phyloP scores from a whole-genome alignment of 2,329 filamentous ascomycete genomes.

The Septoria linicola region DNA sequence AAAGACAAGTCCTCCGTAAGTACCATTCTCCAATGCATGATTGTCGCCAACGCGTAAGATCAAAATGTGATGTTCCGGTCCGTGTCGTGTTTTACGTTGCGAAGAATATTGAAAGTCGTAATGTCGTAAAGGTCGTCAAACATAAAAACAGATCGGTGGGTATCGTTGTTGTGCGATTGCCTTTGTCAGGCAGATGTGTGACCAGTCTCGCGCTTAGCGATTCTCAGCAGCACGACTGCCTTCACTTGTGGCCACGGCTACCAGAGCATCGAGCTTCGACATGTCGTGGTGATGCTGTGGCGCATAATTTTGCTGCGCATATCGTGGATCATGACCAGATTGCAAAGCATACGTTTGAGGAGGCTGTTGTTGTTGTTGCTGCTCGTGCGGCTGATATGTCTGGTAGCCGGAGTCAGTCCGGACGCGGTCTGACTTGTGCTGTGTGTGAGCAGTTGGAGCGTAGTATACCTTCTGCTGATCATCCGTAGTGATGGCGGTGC shows the following conservation, averaged over 20 bases:
- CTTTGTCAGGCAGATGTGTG: too few species aligned
- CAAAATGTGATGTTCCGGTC: background rate
- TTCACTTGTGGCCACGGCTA: constrained; percentile 64
- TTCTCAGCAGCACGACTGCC: constrained; percentile 39
- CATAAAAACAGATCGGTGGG: too few species aligned
- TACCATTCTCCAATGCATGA: constrained; percentile 5
- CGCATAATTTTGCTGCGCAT: constrained; percentile 30
- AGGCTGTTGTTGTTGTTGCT: constrained; percentile 25
- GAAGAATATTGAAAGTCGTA: constrained; percentile 7
- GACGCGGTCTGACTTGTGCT: constrained; percentile 32
- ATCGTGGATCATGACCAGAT: constrained; percentile 35
- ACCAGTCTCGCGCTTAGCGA: too few species aligned
- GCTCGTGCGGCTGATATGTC: constrained; percentile 28
- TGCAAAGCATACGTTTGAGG: constrained; percentile 37
- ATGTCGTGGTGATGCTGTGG: constrained; percentile 47
- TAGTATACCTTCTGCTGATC: constrained; percentile 44
- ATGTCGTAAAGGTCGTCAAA: constrained; percentile 13
- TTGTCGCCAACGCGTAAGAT: background rate
- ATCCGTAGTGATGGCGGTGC: constrained; percentile 32
- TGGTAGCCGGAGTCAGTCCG: constrained; percentile 39
- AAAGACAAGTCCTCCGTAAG: background rate
- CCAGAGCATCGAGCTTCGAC: constrained; percentile 60
- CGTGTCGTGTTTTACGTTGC: constrained; percentile 15
- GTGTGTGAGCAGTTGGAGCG: constrained; percentile 12
- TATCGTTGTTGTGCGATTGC: background rate